Conservation (phyloP, 2,329 filamentous ascomycete species). For the Graphium sp. region DNA sequence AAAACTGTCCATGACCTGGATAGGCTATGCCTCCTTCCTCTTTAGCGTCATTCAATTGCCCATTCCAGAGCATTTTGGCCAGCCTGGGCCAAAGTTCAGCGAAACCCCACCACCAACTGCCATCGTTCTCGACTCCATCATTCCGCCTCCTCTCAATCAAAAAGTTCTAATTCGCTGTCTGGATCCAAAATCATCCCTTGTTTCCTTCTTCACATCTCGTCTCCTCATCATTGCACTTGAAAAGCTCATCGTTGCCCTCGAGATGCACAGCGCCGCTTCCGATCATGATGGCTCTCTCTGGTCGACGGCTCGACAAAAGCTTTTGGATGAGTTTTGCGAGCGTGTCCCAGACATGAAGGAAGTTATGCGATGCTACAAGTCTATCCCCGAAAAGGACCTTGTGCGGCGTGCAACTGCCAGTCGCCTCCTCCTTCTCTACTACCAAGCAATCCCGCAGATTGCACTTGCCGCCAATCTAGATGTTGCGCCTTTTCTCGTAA, state of each 20-base stretch:
- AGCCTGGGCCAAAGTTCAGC: slow-evolving; percentile 38
- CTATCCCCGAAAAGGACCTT: slow-evolving; percentile 48
- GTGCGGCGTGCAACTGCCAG: slow-evolving; percentile 67
- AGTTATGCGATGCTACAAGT: slow-evolving; percentile 56
- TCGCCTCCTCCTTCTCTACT: slow-evolving; percentile 68
- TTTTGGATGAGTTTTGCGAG: slow-evolving; percentile 60
- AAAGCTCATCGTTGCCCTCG: slow-evolving; percentile 53
- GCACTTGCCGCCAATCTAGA: slow-evolving; percentile 79
- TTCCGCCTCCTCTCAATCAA: slow-evolving; percentile 68
- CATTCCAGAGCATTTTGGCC: slow-evolving; percentile 57
- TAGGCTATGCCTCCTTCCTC: slow-evolving; percentile 79
- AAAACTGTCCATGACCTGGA: slow-evolving; percentile 85
- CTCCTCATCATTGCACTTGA: slow-evolving; percentile 63
- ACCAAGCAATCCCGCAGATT: slow-evolving; percentile 62
- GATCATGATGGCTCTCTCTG: slow-evolving; percentile 32
- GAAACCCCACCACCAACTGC: slow-evolving; percentile 60
- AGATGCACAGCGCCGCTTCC: slow-evolving; percentile 36
- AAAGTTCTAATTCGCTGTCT: slow-evolving; percentile 68
- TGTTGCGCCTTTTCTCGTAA: slow-evolving; percentile 59
- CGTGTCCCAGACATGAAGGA: slow-evolving; percentile 72
- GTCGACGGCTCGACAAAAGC: slow-evolving; percentile 48
- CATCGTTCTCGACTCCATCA: slow-evolving; percentile 67
- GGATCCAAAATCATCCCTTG: slow-evolving; percentile 58
- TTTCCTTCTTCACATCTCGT: slow-evolving; percentile 71
- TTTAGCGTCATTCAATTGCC: slow-evolving; percentile 65